Conservation (phyloP, 352 stramenopile genomes). For the Globisporangium solare region DNA sequence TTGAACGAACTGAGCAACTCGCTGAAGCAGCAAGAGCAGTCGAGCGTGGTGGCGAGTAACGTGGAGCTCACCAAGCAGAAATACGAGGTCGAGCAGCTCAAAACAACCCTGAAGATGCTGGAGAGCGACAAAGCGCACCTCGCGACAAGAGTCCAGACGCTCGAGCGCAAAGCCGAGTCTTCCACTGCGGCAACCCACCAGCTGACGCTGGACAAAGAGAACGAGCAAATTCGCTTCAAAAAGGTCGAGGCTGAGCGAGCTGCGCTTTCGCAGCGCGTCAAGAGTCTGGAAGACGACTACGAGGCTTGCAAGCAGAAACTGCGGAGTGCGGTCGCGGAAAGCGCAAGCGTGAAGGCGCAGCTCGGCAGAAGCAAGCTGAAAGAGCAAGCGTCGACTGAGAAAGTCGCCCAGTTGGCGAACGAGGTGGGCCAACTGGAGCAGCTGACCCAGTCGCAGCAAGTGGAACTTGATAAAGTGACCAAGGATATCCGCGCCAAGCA, state of each 20-base stretch:
- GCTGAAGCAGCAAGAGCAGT: slow-evolving; percentile 14
- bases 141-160: slow-evolving; percentile 16
- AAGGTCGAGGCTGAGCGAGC: slow-evolving; percentile 38
- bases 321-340: slow-evolving; percentile 20
- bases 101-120: slow-evolving; percentile 26
- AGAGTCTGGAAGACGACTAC: slow-evolving; percentile 26
- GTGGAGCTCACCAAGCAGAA: slow-evolving; percentile 27
- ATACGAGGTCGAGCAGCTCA: slow-evolving; percentile 48
- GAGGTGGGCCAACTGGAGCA: slow-evolving; percentile 23
- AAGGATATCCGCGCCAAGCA: slow-evolving; percentile 19
- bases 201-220: slow-evolving; percentile 24
- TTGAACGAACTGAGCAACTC: slow-evolving; percentile 10
- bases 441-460: slow-evolving; percentile 15
- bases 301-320: slow-evolving; percentile 26
- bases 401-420: slow-evolving; percentile 23
- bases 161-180: slow-evolving; percentile 33
- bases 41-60: slow-evolving; percentile 13
- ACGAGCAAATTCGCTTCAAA: slow-evolving; percentile 21
- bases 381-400: slow-evolving; percentile 32
- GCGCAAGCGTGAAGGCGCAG: slow-evolving; percentile 25
- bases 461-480: slow-evolving; percentile 14
- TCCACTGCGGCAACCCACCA: slow-evolving; percentile 22
- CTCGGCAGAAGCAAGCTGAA: slow-evolving; percentile 35
- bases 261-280: slow-evolving; percentile 20
- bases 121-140: slow-evolving; percentile 40